Evolutionary conservation across 768 basidiomycete genomes (phyloP), one percentile per base, ranked within the genome.

Genomic region (Austroboletus eburneus): DNA sequence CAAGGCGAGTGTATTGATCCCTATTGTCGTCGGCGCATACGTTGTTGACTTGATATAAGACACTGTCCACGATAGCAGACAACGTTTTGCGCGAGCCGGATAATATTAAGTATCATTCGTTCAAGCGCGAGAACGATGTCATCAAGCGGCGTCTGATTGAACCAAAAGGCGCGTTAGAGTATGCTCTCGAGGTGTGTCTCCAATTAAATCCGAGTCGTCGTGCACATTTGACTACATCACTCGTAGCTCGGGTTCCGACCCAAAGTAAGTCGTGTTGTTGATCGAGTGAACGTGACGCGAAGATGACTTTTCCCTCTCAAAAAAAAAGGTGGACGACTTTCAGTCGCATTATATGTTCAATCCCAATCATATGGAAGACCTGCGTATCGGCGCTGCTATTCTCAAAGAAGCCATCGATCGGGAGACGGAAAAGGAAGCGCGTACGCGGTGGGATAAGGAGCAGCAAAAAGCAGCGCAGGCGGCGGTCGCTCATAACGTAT

Each of bases 291-390:
- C 4, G 8, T 17, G 34, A 35, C 18, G 34, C n/a, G n/a, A n/a
- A n/a, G n/a, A n/a, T n/a, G n/a, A n/a, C n/a, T n/a, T n/a, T 27
- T 27, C 27, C 7, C 7, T 27, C 27, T 27, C 27, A 12, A 27
- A 12, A 34, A 29, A 22, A 9, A 30, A 88, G 85, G 83, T 89
- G 43, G 67, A 72, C 42, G 69, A 81, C 36, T 87, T 89, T 51
- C 85, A 90, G 56, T 87, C 87, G 0, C 78, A 73, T 57, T 92
- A 91, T 52, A 68, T 69, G 13, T 91, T 83, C 64, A 73, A 83
- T 52, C 63, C 68, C 16, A 70, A 67, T 20, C 69, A 71, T 48
- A 69, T 78, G 63, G 65, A 69, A 13, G 79, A 85, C 48, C 67
- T 92, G 13, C 71, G 68, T 16, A 73, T 83, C 25, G 90, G 88